Base-by-base conservation (phyloP, 164 flowering plant species). In the Berberis thunbergii region DNA sequence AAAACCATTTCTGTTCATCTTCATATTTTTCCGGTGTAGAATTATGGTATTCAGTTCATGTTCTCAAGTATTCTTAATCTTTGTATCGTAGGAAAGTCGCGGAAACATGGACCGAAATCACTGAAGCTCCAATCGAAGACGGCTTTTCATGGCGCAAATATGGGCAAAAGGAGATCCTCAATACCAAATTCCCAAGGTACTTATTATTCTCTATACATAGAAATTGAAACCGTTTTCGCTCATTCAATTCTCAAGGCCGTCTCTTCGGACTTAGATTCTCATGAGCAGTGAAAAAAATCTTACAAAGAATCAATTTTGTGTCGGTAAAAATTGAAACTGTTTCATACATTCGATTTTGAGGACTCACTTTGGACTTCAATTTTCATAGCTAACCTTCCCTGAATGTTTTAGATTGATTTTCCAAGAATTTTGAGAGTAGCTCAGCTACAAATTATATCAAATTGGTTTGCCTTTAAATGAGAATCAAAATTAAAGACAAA, bases 91-190 rank as follows among this genome's bases (percentile, higher is more conserved):
- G 77, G 59, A 59, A 59, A 53, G 10, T 45, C 6, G 13, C 45
- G 0, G 49, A 62, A 6, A 43, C 67, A 49, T 57, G 69, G 77
- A 54, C 62, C 0, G 68, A 8, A n/a, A 38, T 57, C 4, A 57
- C 69, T 9, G 6, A 65, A 0, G 49, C 62, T 0, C 78, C 69
- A 1, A 10, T 61, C 3, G 80, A 74, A 1, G 94, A 87, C 45
- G 85, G 81, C 11, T 65, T 71, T 60, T 76, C 75, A 6, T 87
- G 94, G 94, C 72, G 94, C 58, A 87, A 87, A 59, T 87, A 87
- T 66, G 94, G 94, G 2, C 94, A 85, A 50, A 87, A 87, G 68
- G 78, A 58, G 38, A 87, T 87, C 67, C 80, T 79, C 9, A 76
- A 81, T 57, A 42, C 90, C 46, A 73, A 73, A 62, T 62, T 44